Base-by-base conservation (phyloP, 257 asterid genomes). In the Striga asiatica region DNA sequence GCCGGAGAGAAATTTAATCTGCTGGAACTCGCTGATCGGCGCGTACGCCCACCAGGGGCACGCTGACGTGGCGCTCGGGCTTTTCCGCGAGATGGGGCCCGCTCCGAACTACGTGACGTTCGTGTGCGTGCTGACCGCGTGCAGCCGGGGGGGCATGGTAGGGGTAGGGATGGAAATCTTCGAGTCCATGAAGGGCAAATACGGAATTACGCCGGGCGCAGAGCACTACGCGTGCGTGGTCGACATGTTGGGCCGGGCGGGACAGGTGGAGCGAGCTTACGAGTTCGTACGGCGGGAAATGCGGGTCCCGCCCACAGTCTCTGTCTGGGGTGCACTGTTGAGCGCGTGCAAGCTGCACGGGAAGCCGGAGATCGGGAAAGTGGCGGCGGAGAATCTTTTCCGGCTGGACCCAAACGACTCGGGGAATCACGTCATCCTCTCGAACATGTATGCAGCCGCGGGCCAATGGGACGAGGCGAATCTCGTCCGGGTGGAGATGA, bases 191-290 rank as follows among this genome's bases (percentile, higher is more conserved):
- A 70, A 39, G 73, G 53, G 28, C 3, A 74, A 59, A 41, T 78
- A 81, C 29, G 81, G 87, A 5, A 62, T 86, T 12, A 66, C 67
- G 55, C 96, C 98, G 0, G 88, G 84, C 56, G 70, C 87, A 0
- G 96, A 86, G 74, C 98, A 89, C 67, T 86, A 81, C 58, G 95
- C 94, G 3, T 89, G 96, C 45, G 76, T 75, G 16, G 96, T 89
- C 19, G 98, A 91, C 76, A 87, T 91, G 92, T 70, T 91, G 14
- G 96, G 95, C 12, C 77, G 94, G 52, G 87, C 95, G 0, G 98
- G 98, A 51, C 74, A 75, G 54, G 87, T 86, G 49, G 96, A 86
- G 12, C 85, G 65, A 8, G 96, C 96, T 0, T 78, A 91, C 21
- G 67, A 74, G 52, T 56, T 84, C 48, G 78, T 84, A 49, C 51